Conservation (phyloP, 306 rosid genomes). For the Abrus precatorius region DNA sequence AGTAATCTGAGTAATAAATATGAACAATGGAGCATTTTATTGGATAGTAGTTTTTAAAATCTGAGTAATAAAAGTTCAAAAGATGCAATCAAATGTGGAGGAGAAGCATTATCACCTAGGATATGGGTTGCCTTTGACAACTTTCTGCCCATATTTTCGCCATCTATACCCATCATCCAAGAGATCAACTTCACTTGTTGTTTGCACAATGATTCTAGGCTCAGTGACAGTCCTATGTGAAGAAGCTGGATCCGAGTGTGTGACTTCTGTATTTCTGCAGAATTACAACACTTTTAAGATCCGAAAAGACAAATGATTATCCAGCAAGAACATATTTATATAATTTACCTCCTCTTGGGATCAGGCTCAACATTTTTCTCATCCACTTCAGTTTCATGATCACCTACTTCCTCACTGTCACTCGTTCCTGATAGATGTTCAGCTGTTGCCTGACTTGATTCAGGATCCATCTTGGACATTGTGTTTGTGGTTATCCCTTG, state of each 20-base stretch:
- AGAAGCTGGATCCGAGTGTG: constrained; percentile 61
- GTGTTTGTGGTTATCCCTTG: constrained; percentile 44
- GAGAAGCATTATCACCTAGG: constrained; percentile 70
- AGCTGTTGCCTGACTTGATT: constrained; percentile 66
- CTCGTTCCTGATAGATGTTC: constrained; percentile 68
- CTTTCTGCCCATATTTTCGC: constrained; percentile 90
- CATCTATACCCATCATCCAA: constrained; percentile 90
- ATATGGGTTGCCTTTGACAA: constrained; percentile 87
- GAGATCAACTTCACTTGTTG: constrained; percentile 88
- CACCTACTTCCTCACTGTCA: constrained; percentile 78
- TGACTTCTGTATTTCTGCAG: constrained; percentile 66
- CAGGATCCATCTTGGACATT: constrained; percentile 59
- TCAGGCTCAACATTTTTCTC: constrained; percentile 71
- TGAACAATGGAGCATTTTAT: too few relatives aligned
- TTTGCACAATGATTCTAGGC: constrained; percentile 88
- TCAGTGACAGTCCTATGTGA: constrained; percentile 81
- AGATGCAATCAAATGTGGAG: constrained; percentile 18
- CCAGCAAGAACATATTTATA: constrained; percentile 5
- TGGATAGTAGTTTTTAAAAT: too few relatives aligned
- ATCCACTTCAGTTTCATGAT: constrained; percentile 58
- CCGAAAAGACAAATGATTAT: constrained; percentile 20
- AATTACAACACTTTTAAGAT: constrained; percentile 32
- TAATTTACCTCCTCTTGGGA: constrained; percentile 69
- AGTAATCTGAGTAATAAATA: too few relatives aligned
- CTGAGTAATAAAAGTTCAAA: not conserved